Evolutionary conservation across 2,329 filamentous ascomycete genomes (phyloP).

Genomic region (Exophiala xenobiotica): DNA sequence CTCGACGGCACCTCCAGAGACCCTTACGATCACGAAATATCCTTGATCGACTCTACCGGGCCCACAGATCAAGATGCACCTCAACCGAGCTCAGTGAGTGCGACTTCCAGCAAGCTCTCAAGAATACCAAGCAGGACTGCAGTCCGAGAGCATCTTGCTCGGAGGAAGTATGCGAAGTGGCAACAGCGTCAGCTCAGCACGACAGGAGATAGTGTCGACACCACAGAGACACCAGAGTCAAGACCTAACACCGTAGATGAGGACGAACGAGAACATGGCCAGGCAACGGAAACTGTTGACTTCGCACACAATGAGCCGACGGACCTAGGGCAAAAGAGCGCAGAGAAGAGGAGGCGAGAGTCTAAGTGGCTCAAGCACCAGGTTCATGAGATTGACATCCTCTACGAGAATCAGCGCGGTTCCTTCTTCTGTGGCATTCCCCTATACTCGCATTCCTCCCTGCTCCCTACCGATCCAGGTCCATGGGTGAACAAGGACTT

Average conservation of each 20-base stretch:
- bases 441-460: slow-evolving; percentile 81
- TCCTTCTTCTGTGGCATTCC: slow-evolving; percentile 84
- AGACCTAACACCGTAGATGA: slow-evolving; percentile 1
- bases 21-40: slow-evolving; percentile 30
- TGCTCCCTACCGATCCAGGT: slow-evolving; percentile 80
- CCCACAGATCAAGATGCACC: slow-evolving; percentile 29
- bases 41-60: slow-evolving; percentile 44
- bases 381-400: slow-evolving; percentile 67
- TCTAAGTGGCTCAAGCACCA: slow-evolving; percentile 33
- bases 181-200: slow-evolving; percentile 53
- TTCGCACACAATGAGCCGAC: slow-evolving; percentile 12
- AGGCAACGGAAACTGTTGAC: slow-evolving; percentile 17
- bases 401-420: slow-evolving; percentile 95
- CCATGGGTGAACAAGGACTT: slow-evolving; percentile 75
- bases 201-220: slow-evolving; percentile 7
- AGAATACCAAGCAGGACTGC: slow-evolving; percentile 37
- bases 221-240: slow-evolving; percentile 5
- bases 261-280: not conserved
- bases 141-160: slow-evolving; percentile 41
- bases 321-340: slow-evolving; percentile 9
- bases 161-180: slow-evolving; percentile 50
- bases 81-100: slow-evolving; percentile 27
- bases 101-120: slow-evolving; percentile 28
- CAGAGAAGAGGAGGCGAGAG: slow-evolving; percentile 14
- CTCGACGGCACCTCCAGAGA: slow-evolving; percentile 25